phyloP scores from a whole-genome alignment of 768 basidiomycete species.

The Trametes cubensis region DNA sequence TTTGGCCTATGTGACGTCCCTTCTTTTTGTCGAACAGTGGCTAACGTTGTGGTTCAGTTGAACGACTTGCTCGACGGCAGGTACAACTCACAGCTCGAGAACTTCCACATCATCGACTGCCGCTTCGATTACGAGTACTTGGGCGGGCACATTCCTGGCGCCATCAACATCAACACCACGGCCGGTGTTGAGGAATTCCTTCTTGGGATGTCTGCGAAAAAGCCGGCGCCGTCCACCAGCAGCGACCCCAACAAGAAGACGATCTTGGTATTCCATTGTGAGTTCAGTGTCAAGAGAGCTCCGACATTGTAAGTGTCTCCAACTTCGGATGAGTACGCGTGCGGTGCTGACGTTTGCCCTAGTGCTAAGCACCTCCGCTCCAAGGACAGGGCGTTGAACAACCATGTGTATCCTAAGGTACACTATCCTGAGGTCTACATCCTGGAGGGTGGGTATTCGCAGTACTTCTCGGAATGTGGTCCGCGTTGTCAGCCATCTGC shows the following conservation, averaged over 20 bases:
- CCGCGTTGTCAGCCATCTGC: constrained; percentile 76
- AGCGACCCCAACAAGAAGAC: constrained; percentile 77
- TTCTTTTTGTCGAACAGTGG: background rate
- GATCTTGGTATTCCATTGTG: constrained; percentile 94
- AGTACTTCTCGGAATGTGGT: constrained; percentile 74
- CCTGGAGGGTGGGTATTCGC: constrained; percentile 93
- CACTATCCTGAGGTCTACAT: constrained; percentile 97
- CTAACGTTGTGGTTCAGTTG: constrained; percentile 52
- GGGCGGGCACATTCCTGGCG: constrained; percentile 91
- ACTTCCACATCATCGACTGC: constrained; percentile 89
- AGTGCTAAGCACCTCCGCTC: constrained; percentile 94
- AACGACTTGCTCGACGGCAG: constrained; percentile 75
- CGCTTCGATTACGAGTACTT: constrained; percentile 96
- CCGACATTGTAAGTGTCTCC: constrained; percentile 81
- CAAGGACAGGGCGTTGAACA: constrained; percentile 87
- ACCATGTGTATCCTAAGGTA: constrained; percentile 86
- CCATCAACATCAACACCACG: constrained; percentile 88
- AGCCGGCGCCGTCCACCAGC: constrained; percentile 71
- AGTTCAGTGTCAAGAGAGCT: constrained; percentile 93
- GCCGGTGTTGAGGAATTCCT: constrained; percentile 79
- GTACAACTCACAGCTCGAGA: constrained; percentile 63
- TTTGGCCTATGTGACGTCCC: constrained; percentile 18
- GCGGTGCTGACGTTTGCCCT: constrained; percentile 3
- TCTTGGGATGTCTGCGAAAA: constrained; percentile 56
- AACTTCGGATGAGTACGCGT: background rate